phyloP scores from a whole-genome alignment of 2,329 filamentous ascomycete species.

The Talaromyces albobiverticillius region DNA sequence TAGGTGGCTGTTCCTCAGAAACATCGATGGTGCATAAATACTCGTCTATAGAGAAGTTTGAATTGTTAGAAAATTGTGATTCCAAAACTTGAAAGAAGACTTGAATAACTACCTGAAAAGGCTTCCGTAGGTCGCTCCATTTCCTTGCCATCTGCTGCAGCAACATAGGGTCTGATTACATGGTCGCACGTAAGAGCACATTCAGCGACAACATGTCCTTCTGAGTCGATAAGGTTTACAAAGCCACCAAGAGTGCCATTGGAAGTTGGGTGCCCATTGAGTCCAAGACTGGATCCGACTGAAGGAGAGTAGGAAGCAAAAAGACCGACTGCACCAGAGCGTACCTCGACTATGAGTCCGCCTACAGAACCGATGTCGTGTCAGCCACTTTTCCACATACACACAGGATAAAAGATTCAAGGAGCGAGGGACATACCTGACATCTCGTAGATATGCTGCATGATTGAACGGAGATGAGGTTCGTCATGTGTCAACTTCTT shows the following conservation, averaged over 20 bases:
- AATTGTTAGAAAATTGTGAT: neutral
- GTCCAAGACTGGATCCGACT: slow-evolving; percentile 6
- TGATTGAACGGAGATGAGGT: neutral
- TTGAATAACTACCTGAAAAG: neutral
- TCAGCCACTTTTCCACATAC: neutral
- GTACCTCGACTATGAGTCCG: slow-evolving; percentile 3
- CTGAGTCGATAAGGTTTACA: slow-evolving; percentile 1
- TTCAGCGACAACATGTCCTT: neutral
- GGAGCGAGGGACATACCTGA: no score
- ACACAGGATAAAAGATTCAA: no score
- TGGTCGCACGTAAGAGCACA: slow-evolving; percentile 10
- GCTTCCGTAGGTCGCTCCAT: neutral
- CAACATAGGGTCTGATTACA: slow-evolving; percentile 3
- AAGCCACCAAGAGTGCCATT: slow-evolving; percentile 9
- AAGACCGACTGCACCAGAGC: neutral
- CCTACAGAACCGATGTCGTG: neutral
- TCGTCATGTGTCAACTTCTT: no score
- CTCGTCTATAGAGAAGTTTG: neutral
- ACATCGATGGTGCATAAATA: neutral
- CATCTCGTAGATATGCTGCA: neutral
- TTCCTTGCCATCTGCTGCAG: neutral
- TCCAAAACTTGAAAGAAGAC: neutral
- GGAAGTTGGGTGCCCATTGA: neutral
- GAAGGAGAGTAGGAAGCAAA: neutral
- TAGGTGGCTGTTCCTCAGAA: neutral